phyloP scores from a whole-genome alignment of 768 basidiomycete genomes.

The Asterophora lycoperdoides region DNA sequence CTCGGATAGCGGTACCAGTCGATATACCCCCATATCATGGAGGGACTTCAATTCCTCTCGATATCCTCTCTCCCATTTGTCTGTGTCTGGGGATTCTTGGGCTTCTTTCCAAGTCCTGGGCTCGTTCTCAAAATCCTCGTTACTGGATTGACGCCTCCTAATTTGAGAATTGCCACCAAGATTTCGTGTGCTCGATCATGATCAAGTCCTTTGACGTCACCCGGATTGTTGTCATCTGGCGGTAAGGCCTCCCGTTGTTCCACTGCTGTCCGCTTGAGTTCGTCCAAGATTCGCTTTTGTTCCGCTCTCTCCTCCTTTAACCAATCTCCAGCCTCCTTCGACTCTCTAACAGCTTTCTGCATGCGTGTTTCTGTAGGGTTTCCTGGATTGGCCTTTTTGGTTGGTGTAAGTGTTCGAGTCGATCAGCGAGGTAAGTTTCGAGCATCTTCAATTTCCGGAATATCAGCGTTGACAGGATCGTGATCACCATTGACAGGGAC shows the following conservation, averaged over 20 bases:
- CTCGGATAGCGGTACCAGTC: conserved; percentile 15
- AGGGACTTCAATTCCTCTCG: conserved; percentile 23
- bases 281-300: no score
- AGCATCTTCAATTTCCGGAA: no score
- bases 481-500: no score
- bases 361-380: not conserved
- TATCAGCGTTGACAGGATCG: no score
- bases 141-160: conserved; percentile 5
- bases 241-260: no score
- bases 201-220: no score
- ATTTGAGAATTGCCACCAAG: not conserved
- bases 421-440: no score
- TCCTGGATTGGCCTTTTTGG: not conserved
- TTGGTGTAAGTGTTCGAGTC: no score
- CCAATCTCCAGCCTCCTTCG: not conserved
- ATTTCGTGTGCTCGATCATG: not conserved
- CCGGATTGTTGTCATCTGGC: no score
- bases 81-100: conserved; percentile 20
- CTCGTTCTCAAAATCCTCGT: conserved; percentile 4
- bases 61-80: conserved; percentile 16
- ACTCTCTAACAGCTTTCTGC: conserved; percentile 1
- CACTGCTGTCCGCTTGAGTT: no score
- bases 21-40: conserved; percentile 26
- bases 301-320: conserved; percentile 1
- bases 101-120: conserved; percentile 20